These are phyloP conservation scores for Cadophora sp. DNA, from an alignment of 2,329 filamentous ascomycete genomes.

Conservation along the genomic window DNA sequence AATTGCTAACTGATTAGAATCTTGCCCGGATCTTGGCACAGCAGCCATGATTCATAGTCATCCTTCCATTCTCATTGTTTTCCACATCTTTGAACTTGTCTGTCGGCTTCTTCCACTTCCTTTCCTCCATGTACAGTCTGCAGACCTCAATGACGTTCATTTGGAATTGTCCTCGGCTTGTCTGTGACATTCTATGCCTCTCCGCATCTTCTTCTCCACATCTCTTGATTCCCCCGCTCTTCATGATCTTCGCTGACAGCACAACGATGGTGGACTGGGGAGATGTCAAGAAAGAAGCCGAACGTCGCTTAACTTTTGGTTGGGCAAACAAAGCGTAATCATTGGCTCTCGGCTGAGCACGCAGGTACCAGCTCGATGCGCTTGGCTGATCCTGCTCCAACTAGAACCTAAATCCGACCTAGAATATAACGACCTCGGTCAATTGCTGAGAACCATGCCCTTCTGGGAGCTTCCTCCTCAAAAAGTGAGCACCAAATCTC, in stretches of 20 bases:
- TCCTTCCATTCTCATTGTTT: not conserved
- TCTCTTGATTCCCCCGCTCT: not conserved
- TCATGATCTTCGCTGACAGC: not conserved
- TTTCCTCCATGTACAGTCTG: not conserved
- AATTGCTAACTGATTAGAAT: not conserved
- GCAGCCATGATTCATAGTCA: not conserved
- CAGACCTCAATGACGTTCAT: constrained; percentile 2
- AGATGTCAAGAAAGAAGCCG: not conserved
- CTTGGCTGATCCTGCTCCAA: not conserved
- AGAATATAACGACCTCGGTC: not conserved
- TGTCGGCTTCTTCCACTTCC: not conserved
- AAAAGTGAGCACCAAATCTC: not conserved
- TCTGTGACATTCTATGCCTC: not conserved
- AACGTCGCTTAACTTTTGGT: constrained; percentile 4
- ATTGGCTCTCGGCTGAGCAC: not conserved
- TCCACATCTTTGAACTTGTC: no score
- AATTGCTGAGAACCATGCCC: not conserved
- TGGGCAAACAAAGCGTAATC: not conserved
- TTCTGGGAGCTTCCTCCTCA: not conserved
- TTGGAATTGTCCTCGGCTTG: constrained; percentile 1
- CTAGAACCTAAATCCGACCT: constrained; percentile 13
- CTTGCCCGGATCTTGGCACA: not conserved
- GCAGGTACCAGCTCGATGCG: constrained; percentile 12
- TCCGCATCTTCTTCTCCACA: constrained; percentile 12
- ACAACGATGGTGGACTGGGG: not conserved